Conservation (phyloP, 164 flowering plant genomes). For the Cinnamomum micranthum region DNA sequence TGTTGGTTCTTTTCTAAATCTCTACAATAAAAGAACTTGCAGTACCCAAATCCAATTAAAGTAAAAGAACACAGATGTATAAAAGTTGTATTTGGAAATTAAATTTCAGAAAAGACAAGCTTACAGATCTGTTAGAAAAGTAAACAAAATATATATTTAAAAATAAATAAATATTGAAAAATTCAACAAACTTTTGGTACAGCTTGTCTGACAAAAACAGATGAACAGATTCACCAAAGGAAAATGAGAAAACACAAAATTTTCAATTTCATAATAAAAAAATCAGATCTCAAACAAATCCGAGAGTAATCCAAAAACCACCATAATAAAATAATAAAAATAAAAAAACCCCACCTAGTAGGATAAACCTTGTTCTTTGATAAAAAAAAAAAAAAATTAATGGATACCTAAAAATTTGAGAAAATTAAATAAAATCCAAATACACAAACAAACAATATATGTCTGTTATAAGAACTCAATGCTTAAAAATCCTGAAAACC, state of each 20-base stretch:
- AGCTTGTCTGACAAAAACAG: too few species aligned
- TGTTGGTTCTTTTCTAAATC: not conserved
- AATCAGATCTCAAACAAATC: constrained; percentile 2
- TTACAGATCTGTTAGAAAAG: not conserved
- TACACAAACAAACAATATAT: not conserved
- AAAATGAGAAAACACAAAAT: not conserved
- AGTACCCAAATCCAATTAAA: not conserved
- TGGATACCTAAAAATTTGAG: not conserved
- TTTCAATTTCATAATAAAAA: not conserved
- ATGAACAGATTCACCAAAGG: not conserved
- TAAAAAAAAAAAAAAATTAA: too few species aligned
- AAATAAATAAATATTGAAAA: not conserved
- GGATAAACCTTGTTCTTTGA: too few species aligned
- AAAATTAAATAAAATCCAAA: too few species aligned
- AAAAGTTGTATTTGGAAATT: not conserved
- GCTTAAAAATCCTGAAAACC: too few species aligned
- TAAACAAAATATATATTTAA: not conserved
- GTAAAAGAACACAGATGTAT: not conserved
- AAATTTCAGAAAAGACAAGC: not conserved
- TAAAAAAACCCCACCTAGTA: not conserved
- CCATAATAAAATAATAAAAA: not conserved
- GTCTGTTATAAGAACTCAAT: too few species aligned
- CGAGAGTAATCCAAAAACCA: not conserved
- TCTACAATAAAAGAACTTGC: not conserved
- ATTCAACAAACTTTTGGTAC: not conserved